Base-by-base conservation (phyloP, 352 stramenopile genomes). In the Globisporangium iwayamae region DNA sequence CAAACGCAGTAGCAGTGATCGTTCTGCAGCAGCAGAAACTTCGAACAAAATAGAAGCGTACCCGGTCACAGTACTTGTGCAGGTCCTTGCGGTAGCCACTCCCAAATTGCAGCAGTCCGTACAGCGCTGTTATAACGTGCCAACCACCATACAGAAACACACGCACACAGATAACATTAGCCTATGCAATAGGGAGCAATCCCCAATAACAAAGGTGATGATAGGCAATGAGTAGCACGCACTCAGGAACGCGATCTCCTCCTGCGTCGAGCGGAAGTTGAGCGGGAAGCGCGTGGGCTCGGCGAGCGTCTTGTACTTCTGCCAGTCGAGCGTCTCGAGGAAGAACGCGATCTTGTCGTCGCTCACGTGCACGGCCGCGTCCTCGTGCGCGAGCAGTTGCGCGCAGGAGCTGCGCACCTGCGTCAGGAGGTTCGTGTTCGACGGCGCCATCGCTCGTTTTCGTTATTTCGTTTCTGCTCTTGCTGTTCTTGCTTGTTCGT, bases 191-290 rank as follows among this genome's bases (percentile, higher is more conserved):
- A 41, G 36, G 1, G 2, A 16, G 9, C 36, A 41, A 41, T 41
- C 8, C 36, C 10, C 36, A 41, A 14, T 13, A 11, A 13, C 36
- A 41, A 41, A 41, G 36, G 36, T 13, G 36, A 2, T 0, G 8
- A 41, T 10, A 41, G 36, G 36, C 36, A 41, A 14, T 13, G 10
- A 14, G 11, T 14, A 41, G 36, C 36, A 74, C 83, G 47, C 54
- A 91, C 85, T 85, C 25, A 93, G 65, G 58, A 93, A 93, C 62
- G 89, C 88, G 64, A 91, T 64, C 69, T 93, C 85, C 55, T 93
- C 85, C 52, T 85, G 68, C 61, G 81, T 62, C 55, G 81, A 88
- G 53, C 72, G 71, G 54, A 93, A 93, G 69, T 86, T 87, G 58
- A 93, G 81, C 32, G 85, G 85, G 70, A 91, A 93, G 28, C 75